A percentile compares a stretch with the other conserved stretches of the same genome.
These are phyloP conservation scores for Iris pallida DNA, from an alignment of 116 monocot genomes.

Conservation along the genomic window DNA sequence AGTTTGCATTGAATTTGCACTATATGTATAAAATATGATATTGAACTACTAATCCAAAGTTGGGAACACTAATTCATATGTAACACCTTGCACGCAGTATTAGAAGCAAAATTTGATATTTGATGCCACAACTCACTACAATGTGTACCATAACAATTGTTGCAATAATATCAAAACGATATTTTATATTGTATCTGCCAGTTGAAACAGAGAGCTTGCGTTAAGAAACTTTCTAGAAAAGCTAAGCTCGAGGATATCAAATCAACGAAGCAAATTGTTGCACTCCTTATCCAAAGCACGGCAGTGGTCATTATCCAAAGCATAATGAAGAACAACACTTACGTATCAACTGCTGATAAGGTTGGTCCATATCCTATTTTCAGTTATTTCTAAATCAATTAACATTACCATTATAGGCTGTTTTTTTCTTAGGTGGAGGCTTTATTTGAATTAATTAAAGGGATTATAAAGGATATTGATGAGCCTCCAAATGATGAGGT, in stretches of 20 bases:
- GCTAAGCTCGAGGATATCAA: conserved; percentile 86
- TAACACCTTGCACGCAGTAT: too few relatives aligned
- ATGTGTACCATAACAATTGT: too few relatives aligned
- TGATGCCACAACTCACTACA: too few relatives aligned
- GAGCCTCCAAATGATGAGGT: conserved; percentile 76
- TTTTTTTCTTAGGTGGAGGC: conserved; percentile 72
- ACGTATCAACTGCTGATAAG: conserved; percentile 79
- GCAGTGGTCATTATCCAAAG: conserved; percentile 99
- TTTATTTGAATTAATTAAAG: conserved; percentile 94
- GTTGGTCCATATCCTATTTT: conserved; percentile 22
- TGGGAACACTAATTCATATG: too few relatives aligned
- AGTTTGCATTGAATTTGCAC: too few relatives aligned
- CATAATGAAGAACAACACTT: conserved; percentile 93
- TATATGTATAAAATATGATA: too few relatives aligned
- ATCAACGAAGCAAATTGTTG: conserved; percentile 97
- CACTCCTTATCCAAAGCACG: conserved; percentile 98
- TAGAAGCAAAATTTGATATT: too few relatives aligned
- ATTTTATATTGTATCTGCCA: too few relatives aligned
- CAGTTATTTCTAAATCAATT: neutral
- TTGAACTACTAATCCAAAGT: too few relatives aligned
- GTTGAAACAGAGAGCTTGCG: conserved; percentile 70
- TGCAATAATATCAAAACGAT: too few relatives aligned
- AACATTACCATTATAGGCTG: neutral
- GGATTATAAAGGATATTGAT: conserved; percentile 89
- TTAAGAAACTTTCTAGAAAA: conserved; percentile 89